Conservation (phyloP, 2,329 filamentous ascomycete species). For the Fusarium falciforme region DNA sequence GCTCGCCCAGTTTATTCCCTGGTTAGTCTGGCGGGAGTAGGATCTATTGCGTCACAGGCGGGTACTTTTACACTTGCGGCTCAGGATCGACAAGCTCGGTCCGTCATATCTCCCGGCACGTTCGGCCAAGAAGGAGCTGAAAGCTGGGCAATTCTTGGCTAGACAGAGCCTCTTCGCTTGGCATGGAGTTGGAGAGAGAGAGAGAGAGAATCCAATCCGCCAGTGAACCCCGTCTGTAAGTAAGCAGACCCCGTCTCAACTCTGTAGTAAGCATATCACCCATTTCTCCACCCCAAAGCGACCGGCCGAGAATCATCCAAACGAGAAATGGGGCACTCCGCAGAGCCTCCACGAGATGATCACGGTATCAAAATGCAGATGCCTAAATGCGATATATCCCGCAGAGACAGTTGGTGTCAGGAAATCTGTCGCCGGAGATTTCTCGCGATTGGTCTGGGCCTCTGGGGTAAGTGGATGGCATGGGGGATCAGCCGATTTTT, state of each 20-base stretch:
- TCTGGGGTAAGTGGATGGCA: background rate
- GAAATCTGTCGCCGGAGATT: background rate
- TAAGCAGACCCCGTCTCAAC: background rate
- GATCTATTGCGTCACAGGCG: background rate
- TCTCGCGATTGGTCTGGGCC: background rate
- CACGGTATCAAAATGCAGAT: background rate
- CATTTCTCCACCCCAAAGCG: background rate
- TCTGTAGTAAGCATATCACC: background rate
- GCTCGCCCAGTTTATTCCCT: slow-evolving; percentile 2
- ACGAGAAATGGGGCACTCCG: background rate
- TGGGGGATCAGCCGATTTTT: background rate
- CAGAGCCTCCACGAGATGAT: background rate
- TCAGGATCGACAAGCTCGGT: background rate
- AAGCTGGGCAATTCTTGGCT: background rate
- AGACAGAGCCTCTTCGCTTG: background rate
- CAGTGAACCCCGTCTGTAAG: background rate
- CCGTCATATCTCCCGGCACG: background rate
- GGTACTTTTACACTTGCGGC: background rate
- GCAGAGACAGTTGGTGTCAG: background rate
- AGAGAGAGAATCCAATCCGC: background rate
- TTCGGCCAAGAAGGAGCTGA: background rate
- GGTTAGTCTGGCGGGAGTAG: background rate
- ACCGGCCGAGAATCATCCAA: background rate
- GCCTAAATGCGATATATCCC: background rate
- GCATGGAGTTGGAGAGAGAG: background rate